phyloP scores from a whole-genome alignment of 768 basidiomycete genomes.

The Phallus indusiatus region DNA sequence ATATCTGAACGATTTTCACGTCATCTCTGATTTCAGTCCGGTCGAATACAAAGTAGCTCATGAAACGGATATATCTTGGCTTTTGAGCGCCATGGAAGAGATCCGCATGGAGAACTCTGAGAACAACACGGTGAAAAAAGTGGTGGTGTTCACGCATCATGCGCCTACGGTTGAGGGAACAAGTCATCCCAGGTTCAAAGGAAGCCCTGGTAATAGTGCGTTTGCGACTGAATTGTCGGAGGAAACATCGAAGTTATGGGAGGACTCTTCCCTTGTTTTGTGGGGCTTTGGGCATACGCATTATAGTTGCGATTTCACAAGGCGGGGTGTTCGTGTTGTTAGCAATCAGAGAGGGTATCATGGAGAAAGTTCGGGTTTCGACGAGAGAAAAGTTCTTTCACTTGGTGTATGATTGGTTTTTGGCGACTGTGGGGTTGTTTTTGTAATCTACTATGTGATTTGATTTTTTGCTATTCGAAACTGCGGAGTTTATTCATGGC shows the following conservation, averaged over 20 bases:
- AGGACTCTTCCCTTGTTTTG: conserved; percentile 1
- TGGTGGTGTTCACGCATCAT: conserved; percentile 31
- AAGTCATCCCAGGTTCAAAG: conserved; percentile 18
- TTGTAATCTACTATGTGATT: too few relatives aligned
- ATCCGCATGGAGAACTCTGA: conserved; percentile 14
- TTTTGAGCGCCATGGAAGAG: conserved; percentile 16
- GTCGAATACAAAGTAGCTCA: conserved; percentile 18
- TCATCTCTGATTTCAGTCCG: conserved; percentile 20
- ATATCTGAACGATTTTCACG: conserved; percentile 25
- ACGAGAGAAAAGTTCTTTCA: not conserved
- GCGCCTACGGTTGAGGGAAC: conserved; percentile 28
- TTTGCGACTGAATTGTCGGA: not conserved
- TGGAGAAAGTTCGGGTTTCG: not conserved
- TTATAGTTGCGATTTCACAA: conserved; percentile 11
- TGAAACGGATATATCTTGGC: conserved; percentile 23
- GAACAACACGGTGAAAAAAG: conserved; percentile 16
- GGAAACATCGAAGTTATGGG: not conserved
- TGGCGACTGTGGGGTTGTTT: too few relatives aligned
- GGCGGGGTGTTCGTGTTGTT: conserved; percentile 10
- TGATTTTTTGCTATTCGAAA: too few relatives aligned
- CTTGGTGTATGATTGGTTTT: not conserved
- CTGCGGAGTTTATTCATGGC: too few relatives aligned
- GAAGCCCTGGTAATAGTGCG: not conserved
- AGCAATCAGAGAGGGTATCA: conserved; percentile 14
- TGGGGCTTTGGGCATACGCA: conserved; percentile 16